These are phyloP conservation scores for Spencermartinsiella ligniputridi DNA, from an alignment of 1,139 yeast genomes.

Conservation along the genomic window DNA sequence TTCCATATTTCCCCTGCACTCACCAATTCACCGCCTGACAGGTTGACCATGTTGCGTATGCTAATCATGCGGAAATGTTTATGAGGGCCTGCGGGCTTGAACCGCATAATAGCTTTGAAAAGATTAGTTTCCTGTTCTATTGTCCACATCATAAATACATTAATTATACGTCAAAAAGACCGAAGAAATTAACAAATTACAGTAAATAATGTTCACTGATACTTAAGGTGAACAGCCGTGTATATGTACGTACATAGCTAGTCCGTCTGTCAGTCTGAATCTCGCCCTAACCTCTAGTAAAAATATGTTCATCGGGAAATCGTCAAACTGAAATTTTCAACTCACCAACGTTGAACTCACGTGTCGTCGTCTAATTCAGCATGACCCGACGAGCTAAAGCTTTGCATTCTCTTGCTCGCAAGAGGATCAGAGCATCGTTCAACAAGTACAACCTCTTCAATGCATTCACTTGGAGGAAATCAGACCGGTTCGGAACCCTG, in stretches of 20 bases:
- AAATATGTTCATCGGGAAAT: too few relatives aligned
- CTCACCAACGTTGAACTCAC: too few relatives aligned
- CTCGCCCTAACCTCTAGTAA: too few relatives aligned
- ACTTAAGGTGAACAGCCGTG: too few relatives aligned
- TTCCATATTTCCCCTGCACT: slow-evolving; percentile 54
- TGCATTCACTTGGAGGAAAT: slow-evolving; percentile 42
- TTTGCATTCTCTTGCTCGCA: slow-evolving; percentile 25
- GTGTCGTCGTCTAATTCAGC: too few relatives aligned
- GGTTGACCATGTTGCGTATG: slow-evolving; percentile 51
- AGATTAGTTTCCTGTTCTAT: slow-evolving; percentile 62
- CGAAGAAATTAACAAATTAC: not conserved
- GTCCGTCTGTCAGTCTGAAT: too few relatives aligned
- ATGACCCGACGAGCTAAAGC: slow-evolving; percentile 25
- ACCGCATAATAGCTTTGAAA: slow-evolving; percentile 61
- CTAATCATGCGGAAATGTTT: slow-evolving; percentile 56
- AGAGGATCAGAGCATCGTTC: slow-evolving; percentile 82
- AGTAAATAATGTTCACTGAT: too few relatives aligned
- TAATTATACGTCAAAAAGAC: too few relatives aligned
- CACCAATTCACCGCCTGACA: slow-evolving; percentile 22
- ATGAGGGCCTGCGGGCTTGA: slow-evolving; percentile 60
- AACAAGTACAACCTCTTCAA: slow-evolving; percentile 90
- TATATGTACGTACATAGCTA: too few relatives aligned
- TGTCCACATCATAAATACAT: too few relatives aligned
- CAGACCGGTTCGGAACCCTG: slow-evolving; percentile 60
- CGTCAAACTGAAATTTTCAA: too few relatives aligned